A percentile compares a stretch with the other conserved stretches of the same genome.
These are phyloP conservation scores for Pulveroboletus ravenelii DNA, from an alignment of 768 basidiomycete genomes.

Conservation along the genomic window DNA sequence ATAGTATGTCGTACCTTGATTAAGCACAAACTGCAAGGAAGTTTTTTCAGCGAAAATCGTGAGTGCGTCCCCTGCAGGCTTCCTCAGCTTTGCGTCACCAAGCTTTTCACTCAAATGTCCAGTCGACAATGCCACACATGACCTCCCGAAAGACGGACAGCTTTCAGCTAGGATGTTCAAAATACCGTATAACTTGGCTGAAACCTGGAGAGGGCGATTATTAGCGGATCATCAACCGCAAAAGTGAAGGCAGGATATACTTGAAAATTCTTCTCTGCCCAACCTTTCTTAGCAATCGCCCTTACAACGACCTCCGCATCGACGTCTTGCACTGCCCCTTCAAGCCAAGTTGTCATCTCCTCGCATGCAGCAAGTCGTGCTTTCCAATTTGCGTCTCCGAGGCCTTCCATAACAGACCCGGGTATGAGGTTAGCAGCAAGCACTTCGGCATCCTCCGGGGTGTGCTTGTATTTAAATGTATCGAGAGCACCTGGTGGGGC, in stretches of 20 bases:
- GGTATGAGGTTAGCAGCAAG: constrained; percentile 74
- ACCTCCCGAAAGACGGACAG: constrained; percentile 79
- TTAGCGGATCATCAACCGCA: constrained; percentile 7
- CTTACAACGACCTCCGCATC: constrained; percentile 90
- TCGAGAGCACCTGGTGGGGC: constrained; percentile 59
- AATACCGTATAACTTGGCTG: constrained; percentile 80
- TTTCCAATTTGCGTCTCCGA: constrained; percentile 95
- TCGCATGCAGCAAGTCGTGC: constrained; percentile 81
- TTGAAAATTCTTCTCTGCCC: constrained; percentile 99
- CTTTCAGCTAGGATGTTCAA: constrained; percentile 67
- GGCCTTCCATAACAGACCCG: constrained; percentile 56
- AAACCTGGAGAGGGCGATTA: constrained; percentile 54
- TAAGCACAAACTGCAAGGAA: constrained; percentile 89
- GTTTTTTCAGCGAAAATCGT: constrained; percentile 83
- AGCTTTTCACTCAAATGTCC: constrained; percentile 88
- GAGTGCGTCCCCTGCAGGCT: constrained; percentile 89
- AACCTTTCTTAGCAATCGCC: constrained; percentile 86
- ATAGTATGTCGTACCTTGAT: constrained; percentile 61
- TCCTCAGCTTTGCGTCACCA: constrained; percentile 95
- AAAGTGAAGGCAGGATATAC: constrained; percentile 34
- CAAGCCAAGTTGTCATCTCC: constrained; percentile 80
- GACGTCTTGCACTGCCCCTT: constrained; percentile 54
- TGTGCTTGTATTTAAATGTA: constrained; percentile 86
- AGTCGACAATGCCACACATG: constrained; percentile 77
- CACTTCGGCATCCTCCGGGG: constrained; percentile 86